Evolutionary conservation across 1,284 basidiomycete species (phyloP), one percentile per base, ranked within the genome.

Genomic region (Coniferiporia sulphurascens): DNA sequence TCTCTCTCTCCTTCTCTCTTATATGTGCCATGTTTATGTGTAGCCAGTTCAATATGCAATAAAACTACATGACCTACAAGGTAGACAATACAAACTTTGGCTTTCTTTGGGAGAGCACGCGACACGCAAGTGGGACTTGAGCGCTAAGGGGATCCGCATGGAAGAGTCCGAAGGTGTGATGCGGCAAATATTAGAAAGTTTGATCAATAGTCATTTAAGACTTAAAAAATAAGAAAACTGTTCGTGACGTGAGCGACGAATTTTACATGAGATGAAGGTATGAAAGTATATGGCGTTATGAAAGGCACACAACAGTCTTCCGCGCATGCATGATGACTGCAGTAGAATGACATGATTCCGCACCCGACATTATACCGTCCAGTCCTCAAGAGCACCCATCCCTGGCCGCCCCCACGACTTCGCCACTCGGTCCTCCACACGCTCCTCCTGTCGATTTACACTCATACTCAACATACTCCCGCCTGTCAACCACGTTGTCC

Each of bases 351-450:
- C 12, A 15, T 15, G 15, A 12, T 15, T 15, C 38, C 12, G 27
- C 21, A 32, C n/a, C 48, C 44, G 44, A 60, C 3, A 15, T 64
- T 63, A 86, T 41, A 84, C 69, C 46, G 77, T 76, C 84, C 85
- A 86, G 36, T 85, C 83, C 64, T 84, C 84, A 52, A 82, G 65
- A 45, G 72, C 73, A 43, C 79, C 78, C 64, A 74, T 76, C 53
- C 76, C 76, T 63, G 78, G 73, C 58, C 73, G 71, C 15, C 77
- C 77, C 77, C 79, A 81, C 48, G 72, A 73, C 62, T 80, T 69
- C 56, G 72, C 70, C 70, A 77, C 71, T 64, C 80, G 73, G 63
- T 81, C 80, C 62, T 81, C 83, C 58, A 76, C 69, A 59, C 74
- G 71, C 58, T 81, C 81, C 58, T 82, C 81, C 46, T 77, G 65